Conservation (phyloP, 139 green algal genomes). For the Trebouxia sp. region DNA sequence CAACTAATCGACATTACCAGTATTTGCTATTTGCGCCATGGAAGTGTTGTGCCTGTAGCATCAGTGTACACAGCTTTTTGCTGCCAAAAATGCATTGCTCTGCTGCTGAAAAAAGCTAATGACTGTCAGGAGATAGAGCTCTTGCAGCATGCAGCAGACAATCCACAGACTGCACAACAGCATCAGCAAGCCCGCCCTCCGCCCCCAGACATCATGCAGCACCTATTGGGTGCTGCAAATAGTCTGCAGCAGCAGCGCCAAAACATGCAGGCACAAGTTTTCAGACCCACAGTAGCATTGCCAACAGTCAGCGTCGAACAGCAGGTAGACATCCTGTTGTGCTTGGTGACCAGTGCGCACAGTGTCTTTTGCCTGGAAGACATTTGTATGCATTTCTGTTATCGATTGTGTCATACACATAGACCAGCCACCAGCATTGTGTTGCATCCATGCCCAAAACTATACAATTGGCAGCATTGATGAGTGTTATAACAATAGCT, state of each 20-base stretch:
- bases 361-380: too few species aligned
- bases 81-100: too few species aligned
- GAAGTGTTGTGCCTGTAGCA: slow-evolving; percentile 24
- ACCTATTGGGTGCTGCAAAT: slow-evolving; percentile 31
- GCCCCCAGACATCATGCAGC: slow-evolving; percentile 35
- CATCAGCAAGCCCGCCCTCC: slow-evolving; percentile 20
- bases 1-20: too few species aligned
- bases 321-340: neutral
- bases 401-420: neutral
- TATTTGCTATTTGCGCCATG: slow-evolving; percentile 37
- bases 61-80: neutral
- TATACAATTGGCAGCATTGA: neutral
- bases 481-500: neutral
- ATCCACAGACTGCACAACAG: slow-evolving; percentile 42
- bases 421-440: neutral
- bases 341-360: neutral
- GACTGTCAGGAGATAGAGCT: slow-evolving; percentile 70
- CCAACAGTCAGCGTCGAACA: slow-evolving; percentile 65
- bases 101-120: too few species aligned
- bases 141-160: slow-evolving; percentile 46
- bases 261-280: slow-evolving; percentile 57
- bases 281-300: slow-evolving; percentile 74
- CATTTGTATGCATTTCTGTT: too few species aligned
- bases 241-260: slow-evolving; percentile 23
- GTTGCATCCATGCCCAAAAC: neutral